Base-by-base conservation (phyloP, 1,284 basidiomycete genomes). In the Apiotrichum mycotoxinovorans region DNA sequence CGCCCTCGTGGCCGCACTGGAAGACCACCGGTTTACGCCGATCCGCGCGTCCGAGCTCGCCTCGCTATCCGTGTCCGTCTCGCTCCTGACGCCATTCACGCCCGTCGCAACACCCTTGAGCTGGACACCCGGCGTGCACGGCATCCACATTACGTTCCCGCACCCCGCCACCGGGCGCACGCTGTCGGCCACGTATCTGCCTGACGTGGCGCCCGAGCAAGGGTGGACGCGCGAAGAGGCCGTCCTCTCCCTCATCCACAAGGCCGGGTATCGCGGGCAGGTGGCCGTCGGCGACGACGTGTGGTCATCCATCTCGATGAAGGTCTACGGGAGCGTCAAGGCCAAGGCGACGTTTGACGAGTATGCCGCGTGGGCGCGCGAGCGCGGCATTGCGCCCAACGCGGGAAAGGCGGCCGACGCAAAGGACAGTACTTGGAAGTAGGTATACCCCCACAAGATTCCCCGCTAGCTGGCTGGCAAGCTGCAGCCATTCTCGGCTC, bases 191-290 rank as follows among this genome's bases (percentile, higher is more conserved):
- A 95, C 91, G 1, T 98, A 96, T 75, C 82, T 98, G n/a, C 95
- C 95, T 3, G 87, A 98, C 60, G 88, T 98, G 52, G 87, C 89
- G 41, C 83, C 86, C 0, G 91, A 91, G 49, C 95, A 98, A 77
- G 92, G 90, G 3, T 98, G 95, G 95, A 84, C 86, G 57, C 88
- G 89, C 80, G 79, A 86, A 52, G 89, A 96, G 71, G 87, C 95
- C 2, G 80, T 98, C 43, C 87, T 94, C 66, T 91, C 86, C 66
- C 91, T 92, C 17, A 92, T 98, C 62, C 84, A 85, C 58, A 98
- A 98, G 78, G 91, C 93, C 7, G 93, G 91, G 4, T 97, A 87
- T 85, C 83, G 79, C 55, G 91, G 91, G 1, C 74, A 77, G 33
- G 90, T 98, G 65, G 12, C 17, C 0, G 63, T 65, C 14, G 68